Conservation (phyloP, 2,329 filamentous ascomycete genomes). For the Macrophomina pseudophaseolina region DNA sequence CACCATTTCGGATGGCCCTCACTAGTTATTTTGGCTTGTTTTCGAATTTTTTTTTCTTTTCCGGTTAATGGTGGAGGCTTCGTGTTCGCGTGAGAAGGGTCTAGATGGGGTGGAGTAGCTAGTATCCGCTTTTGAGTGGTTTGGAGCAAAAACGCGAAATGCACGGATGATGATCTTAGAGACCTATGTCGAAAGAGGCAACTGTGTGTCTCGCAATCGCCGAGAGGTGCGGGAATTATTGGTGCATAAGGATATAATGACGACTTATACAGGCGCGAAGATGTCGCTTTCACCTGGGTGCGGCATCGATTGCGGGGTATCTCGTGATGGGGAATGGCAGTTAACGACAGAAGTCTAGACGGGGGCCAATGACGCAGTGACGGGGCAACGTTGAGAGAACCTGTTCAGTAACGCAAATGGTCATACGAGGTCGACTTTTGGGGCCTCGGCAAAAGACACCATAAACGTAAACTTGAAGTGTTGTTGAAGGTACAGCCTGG, state of each 20-base stretch:
- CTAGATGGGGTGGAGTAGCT: background rate
- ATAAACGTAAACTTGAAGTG: too few species aligned
- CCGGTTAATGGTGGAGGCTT: background rate
- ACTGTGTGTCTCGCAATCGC: conserved; percentile 6
- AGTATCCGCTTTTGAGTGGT: background rate
- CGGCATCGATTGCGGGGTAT: background rate
- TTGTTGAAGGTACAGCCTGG: background rate
- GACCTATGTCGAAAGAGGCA: conserved; percentile 9
- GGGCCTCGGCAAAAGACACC: too few species aligned
- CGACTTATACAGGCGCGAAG: background rate
- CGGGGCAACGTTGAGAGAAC: background rate
- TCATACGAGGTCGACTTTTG: too few species aligned
- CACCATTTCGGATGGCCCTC: background rate
- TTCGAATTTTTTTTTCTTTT: background rate
- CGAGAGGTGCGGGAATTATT: conserved; percentile 2
- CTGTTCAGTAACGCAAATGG: background rate
- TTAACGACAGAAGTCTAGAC: too few species aligned
- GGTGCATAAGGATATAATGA: background rate
- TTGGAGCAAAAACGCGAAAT: background rate
- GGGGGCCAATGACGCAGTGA: too few species aligned
- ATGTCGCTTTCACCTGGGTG: background rate
- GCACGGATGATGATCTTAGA: conserved; percentile 1
- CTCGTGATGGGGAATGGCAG: too few species aligned
- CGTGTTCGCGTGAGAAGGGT: background rate
- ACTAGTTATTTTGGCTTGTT: background rate